Base-by-base conservation (phyloP, 2,329 filamentous ascomycete genomes). In the Xylariaceae sp. region DNA sequence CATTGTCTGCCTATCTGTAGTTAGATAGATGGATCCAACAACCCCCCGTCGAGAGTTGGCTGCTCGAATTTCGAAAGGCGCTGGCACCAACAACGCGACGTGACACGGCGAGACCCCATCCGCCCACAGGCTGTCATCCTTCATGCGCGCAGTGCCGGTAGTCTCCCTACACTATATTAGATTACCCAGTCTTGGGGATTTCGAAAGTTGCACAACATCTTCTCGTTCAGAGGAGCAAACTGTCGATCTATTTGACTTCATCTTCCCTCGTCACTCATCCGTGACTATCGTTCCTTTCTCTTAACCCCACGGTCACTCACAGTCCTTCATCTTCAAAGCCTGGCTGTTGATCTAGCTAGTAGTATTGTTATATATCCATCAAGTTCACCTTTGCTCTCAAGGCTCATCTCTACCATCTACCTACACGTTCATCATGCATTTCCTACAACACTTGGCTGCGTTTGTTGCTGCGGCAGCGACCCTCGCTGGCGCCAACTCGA, bases 351-450 rank as follows among this genome's bases (percentile, higher is more conserved):
- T 49, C 50, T 62, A 62, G 57, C 62, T 59, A 40, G 41, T 12
- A 43, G n/a, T n/a, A n/a, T n/a, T n/a, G n/a, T 18, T 41, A 26
- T 16, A 43, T 43, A 43, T 9, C 10, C 5, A 12, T 5, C 29
- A 1, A 45, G n/a, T 48, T 49, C 47, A 26, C 45, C 45, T 46
- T 40, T 39, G n/a, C 5, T 22, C 3, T 13, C n/a, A 53, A 52
- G 42, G 37, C 41, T 56, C 29, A 58, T 54, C 47, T 22, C 55
- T 54, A 53, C 42, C 44, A 42, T 22, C 30, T 34, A 51, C 59
- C 50, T 54, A 53, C 62, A 57, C 65, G 72, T 79, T 65, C 75
- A 80, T 74, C 52, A 84, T 84, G 80, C 76, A 76, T 65, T 81
- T 81, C 74, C 51, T 53, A 43, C 40, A 52, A 29, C 49, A 55